These are phyloP conservation scores for Entamoeba histolytica DNA, from an alignment of 208 protist genomes.

Conservation along the genomic window DNA sequence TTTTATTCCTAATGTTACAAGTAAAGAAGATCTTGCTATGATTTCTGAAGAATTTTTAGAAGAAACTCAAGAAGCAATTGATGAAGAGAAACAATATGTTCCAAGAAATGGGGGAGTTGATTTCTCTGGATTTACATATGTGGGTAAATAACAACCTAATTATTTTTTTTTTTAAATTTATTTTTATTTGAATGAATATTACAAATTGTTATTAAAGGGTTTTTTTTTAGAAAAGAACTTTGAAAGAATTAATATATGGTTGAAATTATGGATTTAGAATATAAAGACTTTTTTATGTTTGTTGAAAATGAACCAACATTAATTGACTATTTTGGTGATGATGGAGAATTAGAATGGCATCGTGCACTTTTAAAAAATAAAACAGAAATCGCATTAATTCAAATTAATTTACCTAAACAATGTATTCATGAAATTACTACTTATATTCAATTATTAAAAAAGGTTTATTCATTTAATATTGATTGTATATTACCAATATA, in stretches of 20 bases:
- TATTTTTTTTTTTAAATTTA: too few relatives aligned
- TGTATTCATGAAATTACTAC: background rate
- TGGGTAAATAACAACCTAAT: background rate
- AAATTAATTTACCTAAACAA: background rate
- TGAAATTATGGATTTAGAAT: too few relatives aligned
- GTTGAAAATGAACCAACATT: background rate
- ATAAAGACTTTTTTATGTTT: background rate
- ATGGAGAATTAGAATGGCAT: background rate
- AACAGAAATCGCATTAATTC: background rate
- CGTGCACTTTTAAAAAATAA: background rate
- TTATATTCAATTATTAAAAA: background rate
- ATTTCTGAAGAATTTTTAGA: background rate
- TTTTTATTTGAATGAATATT: too few relatives aligned
- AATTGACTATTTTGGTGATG: background rate
- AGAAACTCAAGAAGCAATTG: background rate
- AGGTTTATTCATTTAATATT: too few relatives aligned
- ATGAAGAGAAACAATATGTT: background rate
- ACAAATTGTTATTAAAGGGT: too few relatives aligned
- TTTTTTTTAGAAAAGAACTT: too few relatives aligned
- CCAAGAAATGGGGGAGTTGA: background rate
- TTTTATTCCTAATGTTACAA: constrained; percentile 30
- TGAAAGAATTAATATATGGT: too few relatives aligned
- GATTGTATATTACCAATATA: too few relatives aligned
- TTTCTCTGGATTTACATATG: background rate
- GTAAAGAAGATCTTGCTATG: background rate